These are phyloP conservation scores for Komagataella pastoris DNA, from an alignment of 805 yeast species.

Conservation along the genomic window DNA sequence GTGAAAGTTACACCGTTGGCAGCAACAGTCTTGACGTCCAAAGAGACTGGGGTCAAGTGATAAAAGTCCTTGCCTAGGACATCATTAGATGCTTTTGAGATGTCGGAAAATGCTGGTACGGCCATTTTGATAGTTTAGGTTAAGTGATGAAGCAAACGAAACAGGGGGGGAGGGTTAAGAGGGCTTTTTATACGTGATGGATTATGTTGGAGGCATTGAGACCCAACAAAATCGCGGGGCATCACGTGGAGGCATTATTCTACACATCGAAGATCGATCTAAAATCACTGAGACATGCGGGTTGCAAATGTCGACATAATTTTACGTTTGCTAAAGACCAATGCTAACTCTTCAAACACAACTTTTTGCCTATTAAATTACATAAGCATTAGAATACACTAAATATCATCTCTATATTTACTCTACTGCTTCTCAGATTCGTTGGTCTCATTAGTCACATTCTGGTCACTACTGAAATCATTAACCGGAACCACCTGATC, in stretches of 20 bases:
- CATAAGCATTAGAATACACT: neutral
- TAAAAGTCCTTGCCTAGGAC: conserved; percentile 84
- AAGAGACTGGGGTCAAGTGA: conserved; percentile 78
- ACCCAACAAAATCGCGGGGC: neutral
- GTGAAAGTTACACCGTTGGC: conserved; percentile 95
- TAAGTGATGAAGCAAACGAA: neutral
- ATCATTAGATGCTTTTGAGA: conserved; percentile 85
- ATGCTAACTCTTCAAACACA: neutral
- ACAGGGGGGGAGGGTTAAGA: neutral
- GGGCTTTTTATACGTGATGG: neutral
- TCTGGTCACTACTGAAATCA: neutral
- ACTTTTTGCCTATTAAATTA: neutral
- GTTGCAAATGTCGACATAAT: too few relatives aligned
- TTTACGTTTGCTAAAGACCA: too few relatives aligned
- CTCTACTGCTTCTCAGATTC: neutral
- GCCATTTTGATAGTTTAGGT: conserved; percentile 30
- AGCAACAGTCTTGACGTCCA: conserved; percentile 85
- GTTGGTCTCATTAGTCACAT: neutral
- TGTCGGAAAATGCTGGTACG: conserved; percentile 87
- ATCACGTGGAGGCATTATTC: neutral
- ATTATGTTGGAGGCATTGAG: neutral
- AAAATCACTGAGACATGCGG: too few relatives aligned
- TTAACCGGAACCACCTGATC: neutral
- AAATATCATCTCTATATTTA: neutral
- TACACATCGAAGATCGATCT: too few relatives aligned